Evolutionary conservation across 2,329 filamentous ascomycete species (phyloP).

Genomic region (Remersonia thermophila): DNA sequence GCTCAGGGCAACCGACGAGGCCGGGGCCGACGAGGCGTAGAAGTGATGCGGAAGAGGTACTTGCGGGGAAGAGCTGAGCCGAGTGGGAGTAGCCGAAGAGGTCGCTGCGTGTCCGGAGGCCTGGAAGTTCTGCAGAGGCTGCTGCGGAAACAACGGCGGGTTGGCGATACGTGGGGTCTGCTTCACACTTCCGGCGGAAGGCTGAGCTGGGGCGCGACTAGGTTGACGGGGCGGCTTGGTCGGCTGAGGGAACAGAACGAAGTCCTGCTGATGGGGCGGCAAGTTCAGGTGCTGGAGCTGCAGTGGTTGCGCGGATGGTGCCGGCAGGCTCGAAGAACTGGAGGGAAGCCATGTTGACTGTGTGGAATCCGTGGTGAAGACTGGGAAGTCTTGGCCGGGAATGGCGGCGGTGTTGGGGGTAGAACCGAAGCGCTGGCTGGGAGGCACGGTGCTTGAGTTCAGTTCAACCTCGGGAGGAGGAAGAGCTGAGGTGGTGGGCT

Average conservation of each 20-base stretch:
- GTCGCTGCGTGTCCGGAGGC: constrained; percentile 41
- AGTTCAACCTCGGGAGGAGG: constrained; percentile 48
- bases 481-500: constrained; percentile 37
- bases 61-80: constrained; percentile 42
- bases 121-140: constrained; percentile 36
- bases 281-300: constrained; percentile 29
- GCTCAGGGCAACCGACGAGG: constrained; percentile 46
- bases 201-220: constrained; percentile 30
- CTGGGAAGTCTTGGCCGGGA: constrained; percentile 53
- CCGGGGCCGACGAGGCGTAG: constrained; percentile 55
- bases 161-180: constrained; percentile 33
- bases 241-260: constrained; percentile 59
- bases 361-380: constrained; percentile 72
- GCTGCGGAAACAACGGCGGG: constrained; percentile 24
- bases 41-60: constrained; percentile 37
- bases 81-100: constrained; percentile 42
- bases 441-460: constrained; percentile 52
- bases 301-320: constrained; percentile 45
- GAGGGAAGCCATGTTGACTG: constrained; percentile 71
- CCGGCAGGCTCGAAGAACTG: constrained; percentile 51
- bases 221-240: constrained; percentile 30
- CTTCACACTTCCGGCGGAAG: constrained; percentile 31
- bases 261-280: constrained; percentile 55
- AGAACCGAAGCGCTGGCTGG: constrained; percentile 46
- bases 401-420: constrained; percentile 44